Evolutionary conservation across 2,329 filamentous ascomycete species (phyloP), one percentile per base, ranked within the genome.

Genomic region (Akanthomyces uredinophilus): DNA sequence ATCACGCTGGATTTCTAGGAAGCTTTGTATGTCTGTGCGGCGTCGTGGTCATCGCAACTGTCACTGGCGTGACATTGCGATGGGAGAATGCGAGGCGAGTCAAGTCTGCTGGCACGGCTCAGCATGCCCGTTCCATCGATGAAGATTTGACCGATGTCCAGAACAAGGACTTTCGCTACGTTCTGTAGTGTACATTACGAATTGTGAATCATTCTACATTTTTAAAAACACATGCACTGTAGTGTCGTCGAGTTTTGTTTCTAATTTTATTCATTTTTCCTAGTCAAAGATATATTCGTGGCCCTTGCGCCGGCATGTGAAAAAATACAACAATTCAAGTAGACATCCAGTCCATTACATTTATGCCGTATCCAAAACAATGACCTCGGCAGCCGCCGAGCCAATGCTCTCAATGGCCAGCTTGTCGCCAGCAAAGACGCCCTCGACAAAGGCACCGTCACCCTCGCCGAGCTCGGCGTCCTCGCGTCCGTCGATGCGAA

Each of bases 391-490:
- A 66, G 90, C 87, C 0, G 71, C 87, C 62, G 86, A 84, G 2
- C 88, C 88, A 41, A 90, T 79, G 69, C 84, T 90, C 74, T 91
- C 87, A 39, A 91, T 80, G 2, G 74, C 75, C 43, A 91, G 74
- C 68, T 81, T 82, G 71, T 91, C 88, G 0, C 87, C 88, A 11
- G 81, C 83, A 68, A 82, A 83, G 13, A 91, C 81, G 16, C 75
- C 75, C 7, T 87, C 86, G 7, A 96, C 77, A 74, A 91, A 95
- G 1, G 89, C 90, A 18, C 91, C 91, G 74, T 96, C 92, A 0
- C 92, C 92, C 75, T 96, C 92, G 1, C 77, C 78, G 20, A 96
- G 72, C 66, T 77, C 75, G 0, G 84, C 83, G 65, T 89, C 86
- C 50, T 90, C 86, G 62, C 86, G 77, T 1, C 85, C 85, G 69